Base-by-base conservation (phyloP, 495 filamentous ascomycete species). In the Aspergillus mulundensis region DNA sequence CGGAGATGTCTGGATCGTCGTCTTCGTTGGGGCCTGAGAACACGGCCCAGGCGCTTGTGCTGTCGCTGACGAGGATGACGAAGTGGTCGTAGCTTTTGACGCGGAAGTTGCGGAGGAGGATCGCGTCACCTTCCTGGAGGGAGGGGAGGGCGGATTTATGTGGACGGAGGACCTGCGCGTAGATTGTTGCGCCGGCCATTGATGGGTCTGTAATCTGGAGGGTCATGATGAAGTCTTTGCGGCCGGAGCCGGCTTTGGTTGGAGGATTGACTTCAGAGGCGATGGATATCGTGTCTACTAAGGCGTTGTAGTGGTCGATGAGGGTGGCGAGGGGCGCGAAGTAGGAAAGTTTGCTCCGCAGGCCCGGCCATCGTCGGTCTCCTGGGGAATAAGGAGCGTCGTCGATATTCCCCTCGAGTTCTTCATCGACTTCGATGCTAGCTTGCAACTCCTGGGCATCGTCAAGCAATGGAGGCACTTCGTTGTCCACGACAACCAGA, bases 81-180 rank as follows among this genome's bases (percentile, higher is more conserved):
- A 67, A 67, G 57, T 69, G 70, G 25, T 79, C 64, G 50, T 73
- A 71, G 57, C 67, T 79, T 52, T 74, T 66, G 14, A 95, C 88
- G 51, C 78, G 80, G 62, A 97, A 91, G 39, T 84, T 77, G 6
- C 87, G 80, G 12, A 98, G 77, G 36, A 98, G 68, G 19, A 96
- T 75, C 2, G 85, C 83, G 59, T 94, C 87, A 7, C 94, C 94
- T 15, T 79, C 77, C 3, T 76, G 72, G 21, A 90, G 75, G 5
- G 77, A 64, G 0, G 94, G 94, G 2, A 97, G 73, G 0, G 84
- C 81, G 12, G 81, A 79, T 60, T 85, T 86, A 64, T 86, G 84
- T 1, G 89, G 86, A 5, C 90, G 82, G 67, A 89, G 89, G 15
- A 96, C 74, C 54, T 88, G 84, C 0, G 89, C 88, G 46, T 61